These are phyloP conservation scores for Cystobasidium pallidum DNA, from an alignment of 1,284 basidiomycete genomes.

Conservation along the genomic window DNA sequence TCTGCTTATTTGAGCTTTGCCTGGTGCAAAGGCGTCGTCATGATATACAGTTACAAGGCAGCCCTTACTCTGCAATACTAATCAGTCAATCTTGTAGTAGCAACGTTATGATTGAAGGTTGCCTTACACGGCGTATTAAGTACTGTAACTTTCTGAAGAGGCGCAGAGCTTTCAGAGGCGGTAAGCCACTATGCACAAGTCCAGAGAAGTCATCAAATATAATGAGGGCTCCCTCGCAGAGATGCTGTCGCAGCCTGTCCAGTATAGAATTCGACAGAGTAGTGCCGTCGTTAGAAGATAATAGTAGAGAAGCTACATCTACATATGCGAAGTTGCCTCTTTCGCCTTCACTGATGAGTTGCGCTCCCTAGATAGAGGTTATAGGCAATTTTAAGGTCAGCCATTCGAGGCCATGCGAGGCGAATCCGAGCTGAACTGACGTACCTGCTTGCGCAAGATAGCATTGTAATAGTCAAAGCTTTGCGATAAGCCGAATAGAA, in stretches of 20 bases:
- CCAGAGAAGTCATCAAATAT: conserved; percentile 48
- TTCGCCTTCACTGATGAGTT: conserved; percentile 45
- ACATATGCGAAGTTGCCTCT: conserved; percentile 42
- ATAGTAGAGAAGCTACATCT: conserved; percentile 26
- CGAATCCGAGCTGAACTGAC: background rate
- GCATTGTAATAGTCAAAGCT: conserved; percentile 45
- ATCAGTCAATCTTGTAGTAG: background rate
- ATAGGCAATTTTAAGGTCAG: background rate
- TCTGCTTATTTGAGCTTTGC: conserved; percentile 5
- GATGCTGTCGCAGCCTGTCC: background rate
- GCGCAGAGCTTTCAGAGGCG: conserved; percentile 16
- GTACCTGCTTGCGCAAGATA: conserved; percentile 46
- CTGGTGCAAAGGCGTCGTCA: conserved; percentile 45
- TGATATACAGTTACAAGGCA: conserved; percentile 47
- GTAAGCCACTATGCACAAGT: conserved; percentile 44
- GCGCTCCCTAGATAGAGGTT: conserved; percentile 44
- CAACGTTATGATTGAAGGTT: no score
- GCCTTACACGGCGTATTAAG: conserved; percentile 24
- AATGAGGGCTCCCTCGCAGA: conserved; percentile 39
- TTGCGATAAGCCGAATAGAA: conserved; percentile 46
- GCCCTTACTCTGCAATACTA: conserved; percentile 13
- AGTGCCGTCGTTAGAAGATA: background rate
- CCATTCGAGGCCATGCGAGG: no score
- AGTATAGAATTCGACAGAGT: background rate
- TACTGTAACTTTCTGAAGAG: conserved; percentile 30